Conservation (phyloP, 2,329 filamentous ascomycete species). For the Colletotrichum spaethianum region DNA sequence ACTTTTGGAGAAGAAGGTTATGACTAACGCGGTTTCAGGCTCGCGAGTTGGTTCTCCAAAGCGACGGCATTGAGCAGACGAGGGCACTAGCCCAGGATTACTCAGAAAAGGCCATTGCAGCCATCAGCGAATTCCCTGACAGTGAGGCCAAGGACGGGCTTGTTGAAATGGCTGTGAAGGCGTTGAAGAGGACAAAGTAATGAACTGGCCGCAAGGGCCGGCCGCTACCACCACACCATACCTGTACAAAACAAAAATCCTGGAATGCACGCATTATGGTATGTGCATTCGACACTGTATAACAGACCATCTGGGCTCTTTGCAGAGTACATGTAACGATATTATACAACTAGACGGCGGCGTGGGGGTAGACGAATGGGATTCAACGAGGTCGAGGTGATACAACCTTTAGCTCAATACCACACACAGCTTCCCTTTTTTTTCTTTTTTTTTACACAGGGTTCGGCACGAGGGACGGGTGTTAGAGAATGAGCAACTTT, state of each 20-base stretch:
- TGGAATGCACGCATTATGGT: constrained; percentile 38
- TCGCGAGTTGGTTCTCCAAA: constrained; percentile 84
- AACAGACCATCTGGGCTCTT: constrained; percentile 36
- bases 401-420: constrained; percentile 34
- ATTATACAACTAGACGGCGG: constrained; percentile 40
- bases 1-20: constrained; percentile 36
- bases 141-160: constrained; percentile 94
- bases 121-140: constrained; percentile 89
- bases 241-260: constrained; percentile 33
- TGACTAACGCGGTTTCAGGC: constrained; percentile 70
- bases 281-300: constrained; percentile 38
- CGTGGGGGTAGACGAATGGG: not conserved
- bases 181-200: constrained; percentile 89
- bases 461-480: not conserved
- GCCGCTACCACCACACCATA: not conserved
- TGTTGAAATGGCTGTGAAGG: constrained; percentile 94
- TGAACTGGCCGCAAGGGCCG: constrained; percentile 1
- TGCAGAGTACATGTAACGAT: constrained; percentile 41
- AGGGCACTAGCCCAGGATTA: constrained; percentile 92
- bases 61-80: constrained; percentile 92
- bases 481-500: not conserved
- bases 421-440: constrained; percentile 27
- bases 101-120: constrained; percentile 86
- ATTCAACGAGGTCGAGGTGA: constrained; percentile 15
- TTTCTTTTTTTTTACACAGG: not conserved